phyloP scores from a whole-genome alignment of 1,284 basidiomycete genomes.

The Vanrija sp. region DNA sequence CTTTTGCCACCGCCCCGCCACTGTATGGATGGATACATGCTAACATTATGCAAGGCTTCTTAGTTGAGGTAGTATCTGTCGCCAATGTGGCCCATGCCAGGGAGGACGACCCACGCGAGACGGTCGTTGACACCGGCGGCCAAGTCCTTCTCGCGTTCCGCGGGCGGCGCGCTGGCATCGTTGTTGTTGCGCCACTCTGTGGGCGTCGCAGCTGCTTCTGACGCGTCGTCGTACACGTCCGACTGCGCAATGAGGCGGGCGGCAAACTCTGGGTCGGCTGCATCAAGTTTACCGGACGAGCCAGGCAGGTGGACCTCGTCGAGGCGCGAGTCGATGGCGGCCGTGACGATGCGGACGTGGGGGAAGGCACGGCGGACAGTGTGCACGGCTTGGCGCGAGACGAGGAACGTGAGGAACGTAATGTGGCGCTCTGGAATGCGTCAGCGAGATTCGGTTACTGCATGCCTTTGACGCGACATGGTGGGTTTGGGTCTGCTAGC shows the following conservation, averaged over 20 bases:
- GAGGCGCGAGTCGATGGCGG: constrained; percentile 62
- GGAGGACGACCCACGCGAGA: constrained; percentile 45
- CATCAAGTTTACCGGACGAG: constrained; percentile 29
- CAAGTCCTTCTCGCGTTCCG: constrained; percentile 17
- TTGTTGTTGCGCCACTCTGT: constrained; percentile 18
- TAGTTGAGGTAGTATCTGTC: constrained; percentile 16
- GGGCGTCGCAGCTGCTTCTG: constrained; percentile 13
- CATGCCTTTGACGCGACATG: neutral
- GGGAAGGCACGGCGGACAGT: constrained; percentile 79
- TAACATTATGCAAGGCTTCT: too few species aligned
- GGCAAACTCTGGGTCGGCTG: constrained; percentile 42
- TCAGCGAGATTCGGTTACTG: neutral
- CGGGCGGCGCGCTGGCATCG: neutral
- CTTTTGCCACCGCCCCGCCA: too few species aligned
- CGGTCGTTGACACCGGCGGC: constrained; percentile 24
- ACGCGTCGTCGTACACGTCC: neutral
- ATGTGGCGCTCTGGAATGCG: constrained; percentile 65
- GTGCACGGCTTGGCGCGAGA: constrained; percentile 73
- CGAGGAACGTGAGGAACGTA: constrained; percentile 83
- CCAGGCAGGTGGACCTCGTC: constrained; percentile 40
- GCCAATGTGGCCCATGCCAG: constrained; percentile 48
- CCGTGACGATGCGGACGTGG: constrained; percentile 71
- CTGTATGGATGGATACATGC: neutral
- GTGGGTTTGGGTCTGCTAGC: too few species aligned
- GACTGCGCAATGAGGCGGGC: constrained; percentile 21